Base-by-base conservation (phyloP, 805 yeast genomes). In the Candida anglica region DNA sequence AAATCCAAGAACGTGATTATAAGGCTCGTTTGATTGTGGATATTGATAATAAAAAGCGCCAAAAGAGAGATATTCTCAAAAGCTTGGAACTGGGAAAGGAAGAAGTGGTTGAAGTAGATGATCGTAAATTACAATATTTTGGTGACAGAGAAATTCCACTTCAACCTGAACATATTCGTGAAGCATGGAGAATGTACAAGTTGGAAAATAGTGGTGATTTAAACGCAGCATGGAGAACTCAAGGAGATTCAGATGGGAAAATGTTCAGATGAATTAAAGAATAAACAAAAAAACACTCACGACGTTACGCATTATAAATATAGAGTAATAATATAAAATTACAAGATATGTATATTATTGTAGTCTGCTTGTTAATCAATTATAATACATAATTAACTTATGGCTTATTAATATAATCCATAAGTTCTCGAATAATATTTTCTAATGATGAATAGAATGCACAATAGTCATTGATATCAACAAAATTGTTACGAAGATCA, bases 131-230 rank as follows among this genome's bases (percentile, higher is more conserved):
- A 22, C 38, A 39, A 6, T 62, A 52, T 36, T 48, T 44, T n/a
- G 73, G 71, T 38, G 75, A 71, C 46, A 59, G 55, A 13, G 52
- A 63, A 26, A 69, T 69, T 30, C 96, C 96, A 1, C 55, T 89
- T 28, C 66, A 77, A 21, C 95, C 97, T 0, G 88, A 85, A 40
- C 94, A 89, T 51, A 70, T 89, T 19, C 61, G 94, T 32, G 95
- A 87, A 47, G 96, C 96, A 1, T 86, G 94, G 91, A 66, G 94
- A 45, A 55, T 83, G 30, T 83, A 80, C 44, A 77, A 75, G 43
- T 42, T 71, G 27, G 95, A 88, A 48, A 76, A 73, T 33, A 79
- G 81, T 32, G 41, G 55, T 6, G 33, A 39, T 14, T 36, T 36
- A 20, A 18, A 67, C 7, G 73, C 81, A 2, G 75, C 77, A 34